Conservation (phyloP, 2,329 filamentous ascomycete species). For the Exophiala mesophila region DNA sequence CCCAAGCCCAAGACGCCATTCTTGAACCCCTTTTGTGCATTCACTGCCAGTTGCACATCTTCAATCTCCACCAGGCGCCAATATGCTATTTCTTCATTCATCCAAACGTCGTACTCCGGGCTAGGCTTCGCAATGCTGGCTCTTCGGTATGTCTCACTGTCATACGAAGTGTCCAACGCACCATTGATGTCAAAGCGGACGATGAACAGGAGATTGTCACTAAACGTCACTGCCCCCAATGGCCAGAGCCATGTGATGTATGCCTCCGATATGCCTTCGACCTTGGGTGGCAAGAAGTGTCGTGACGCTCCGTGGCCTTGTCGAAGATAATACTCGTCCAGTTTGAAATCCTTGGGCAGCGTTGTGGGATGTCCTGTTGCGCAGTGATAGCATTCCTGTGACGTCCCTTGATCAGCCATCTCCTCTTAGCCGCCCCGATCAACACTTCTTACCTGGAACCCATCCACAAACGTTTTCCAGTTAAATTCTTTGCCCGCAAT, state of each 20-base stretch:
- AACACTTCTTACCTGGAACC: slow-evolving; percentile 15
- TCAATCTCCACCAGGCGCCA: slow-evolving; percentile 21
- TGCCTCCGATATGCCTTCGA: slow-evolving; percentile 18
- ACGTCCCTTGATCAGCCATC: too few species aligned
- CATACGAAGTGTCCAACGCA: slow-evolving; percentile 20
- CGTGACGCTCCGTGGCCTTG: slow-evolving; percentile 20
- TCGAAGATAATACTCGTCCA: slow-evolving; percentile 21
- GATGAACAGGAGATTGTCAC: slow-evolving; percentile 24
- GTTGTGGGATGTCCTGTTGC: slow-evolving; percentile 22
- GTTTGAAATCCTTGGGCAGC: slow-evolving; percentile 20
- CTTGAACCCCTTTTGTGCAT: slow-evolving; percentile 22
- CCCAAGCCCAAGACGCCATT: slow-evolving; percentile 18
- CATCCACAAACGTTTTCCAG: slow-evolving; percentile 47
- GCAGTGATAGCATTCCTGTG: slow-evolving; percentile 22
- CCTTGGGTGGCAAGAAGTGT: slow-evolving; percentile 22
- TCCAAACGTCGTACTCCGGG: slow-evolving; percentile 21
- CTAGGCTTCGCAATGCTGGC: slow-evolving; percentile 19
- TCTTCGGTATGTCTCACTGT: slow-evolving; percentile 23
- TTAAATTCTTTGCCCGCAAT: slow-evolving; percentile 51
- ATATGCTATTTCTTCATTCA: slow-evolving; percentile 23
- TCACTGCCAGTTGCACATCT: slow-evolving; percentile 21
- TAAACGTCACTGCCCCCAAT: slow-evolving; percentile 19
- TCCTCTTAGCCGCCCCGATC: too few species aligned
- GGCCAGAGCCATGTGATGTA: slow-evolving; percentile 23
- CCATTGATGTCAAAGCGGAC: slow-evolving; percentile 20